Evolutionary conservation across 75 land plant species (phyloP).

Genomic region (Larix kaempferi): DNA sequence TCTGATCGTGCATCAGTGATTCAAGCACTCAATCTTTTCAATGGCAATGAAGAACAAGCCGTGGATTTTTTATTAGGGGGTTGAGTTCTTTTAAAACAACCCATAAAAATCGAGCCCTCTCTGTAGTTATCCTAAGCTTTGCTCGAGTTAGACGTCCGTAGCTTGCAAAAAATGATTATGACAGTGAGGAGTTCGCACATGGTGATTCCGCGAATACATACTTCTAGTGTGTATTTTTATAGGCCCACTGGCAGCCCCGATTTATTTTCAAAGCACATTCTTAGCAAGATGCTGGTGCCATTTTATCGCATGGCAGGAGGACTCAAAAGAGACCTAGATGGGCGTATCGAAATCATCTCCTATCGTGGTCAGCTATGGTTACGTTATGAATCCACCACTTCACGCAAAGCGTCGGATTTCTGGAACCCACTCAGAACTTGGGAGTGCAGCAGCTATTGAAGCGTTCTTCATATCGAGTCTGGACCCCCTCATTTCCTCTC

Average conservation of each 20-base stretch:
- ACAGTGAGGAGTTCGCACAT: conserved; percentile 32
- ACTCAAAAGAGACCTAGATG: conserved; percentile 33
- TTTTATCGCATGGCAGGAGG: conserved; percentile 80
- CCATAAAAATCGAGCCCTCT: no score
- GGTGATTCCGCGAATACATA: conserved; percentile 43
- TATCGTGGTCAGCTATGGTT: no score
- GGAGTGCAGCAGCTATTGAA: no score
- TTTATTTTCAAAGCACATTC: conserved; percentile 35
- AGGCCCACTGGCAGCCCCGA: conserved; percentile 8
- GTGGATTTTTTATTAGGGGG: conserved; percentile 95
- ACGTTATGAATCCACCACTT: no score
- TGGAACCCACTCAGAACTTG: no score
- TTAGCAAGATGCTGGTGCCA: conserved; percentile 49
- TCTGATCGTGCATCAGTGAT: conserved; percentile 62
- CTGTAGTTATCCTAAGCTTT: no score
- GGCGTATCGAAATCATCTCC: conserved; percentile 61
- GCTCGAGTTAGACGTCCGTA: no score
- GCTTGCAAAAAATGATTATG: neutral
- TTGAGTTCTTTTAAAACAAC: no score
- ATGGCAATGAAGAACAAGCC: conserved; percentile 95
- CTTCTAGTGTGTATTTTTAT: conserved; percentile 68
- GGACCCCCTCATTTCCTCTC: no score
- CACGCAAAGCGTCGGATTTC: no score
- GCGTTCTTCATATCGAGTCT: no score
- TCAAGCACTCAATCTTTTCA: conserved; percentile 76